A percentile compares a stretch with the other conserved stretches of the same genome.
These are phyloP conservation scores for Suaeda aralocaspica DNA, from an alignment of 148 eudicot genomes.

Conservation along the genomic window DNA sequence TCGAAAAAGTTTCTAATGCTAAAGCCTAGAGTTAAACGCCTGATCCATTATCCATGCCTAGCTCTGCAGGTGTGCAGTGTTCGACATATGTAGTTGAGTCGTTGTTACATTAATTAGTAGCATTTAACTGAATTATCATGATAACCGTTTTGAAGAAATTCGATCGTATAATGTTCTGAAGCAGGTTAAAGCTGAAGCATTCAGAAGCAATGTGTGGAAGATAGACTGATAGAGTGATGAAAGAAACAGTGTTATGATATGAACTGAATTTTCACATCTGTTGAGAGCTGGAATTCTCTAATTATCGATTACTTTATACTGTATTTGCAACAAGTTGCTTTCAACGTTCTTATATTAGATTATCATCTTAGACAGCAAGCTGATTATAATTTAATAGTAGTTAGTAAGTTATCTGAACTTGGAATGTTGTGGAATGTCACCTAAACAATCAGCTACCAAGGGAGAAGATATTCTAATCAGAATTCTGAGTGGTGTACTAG, in stretches of 20 bases:
- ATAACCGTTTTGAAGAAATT: no score
- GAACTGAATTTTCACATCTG: not conserved
- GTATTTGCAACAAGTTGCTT: not conserved
- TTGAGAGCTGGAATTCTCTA: not conserved
- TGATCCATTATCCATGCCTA: not conserved
- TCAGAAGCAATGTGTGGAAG: not conserved
- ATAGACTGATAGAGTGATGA: no score
- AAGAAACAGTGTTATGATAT: not conserved
- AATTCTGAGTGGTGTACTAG: no score
- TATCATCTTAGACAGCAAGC: not conserved
- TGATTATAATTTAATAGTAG: not conserved
- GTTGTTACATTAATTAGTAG: not conserved
- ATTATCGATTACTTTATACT: not conserved
- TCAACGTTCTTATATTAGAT: not conserved
- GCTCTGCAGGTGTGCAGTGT: no score
- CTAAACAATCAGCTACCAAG: not conserved
- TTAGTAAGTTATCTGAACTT: no score
- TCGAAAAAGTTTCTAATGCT: not conserved
- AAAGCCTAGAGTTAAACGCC: not conserved
- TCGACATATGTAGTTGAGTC: not conserved
- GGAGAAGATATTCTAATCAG: not conserved
- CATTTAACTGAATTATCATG: no score
- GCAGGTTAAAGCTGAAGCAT: no score
- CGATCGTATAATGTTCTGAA: no score
- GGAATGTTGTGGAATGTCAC: no score